Evolutionary conservation across 2,329 filamentous ascomycete species (phyloP).

Genomic region (Arachnopeziza araneosa): DNA sequence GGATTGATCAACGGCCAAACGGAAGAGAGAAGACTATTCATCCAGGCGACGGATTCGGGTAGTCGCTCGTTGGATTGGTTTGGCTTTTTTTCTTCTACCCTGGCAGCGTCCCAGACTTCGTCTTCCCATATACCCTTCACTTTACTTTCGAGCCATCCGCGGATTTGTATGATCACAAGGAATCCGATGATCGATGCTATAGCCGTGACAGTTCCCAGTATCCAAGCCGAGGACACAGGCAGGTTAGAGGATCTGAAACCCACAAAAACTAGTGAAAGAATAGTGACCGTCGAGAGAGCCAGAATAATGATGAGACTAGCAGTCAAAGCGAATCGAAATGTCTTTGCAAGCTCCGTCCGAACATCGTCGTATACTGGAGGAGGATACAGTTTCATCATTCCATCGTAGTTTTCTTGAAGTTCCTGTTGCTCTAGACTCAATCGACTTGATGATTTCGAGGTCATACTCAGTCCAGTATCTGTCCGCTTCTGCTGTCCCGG

Average conservation of each 20-base stretch:
- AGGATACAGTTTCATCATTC: slow-evolving; percentile 47
- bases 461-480: slow-evolving; percentile 38
- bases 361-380: slow-evolving; percentile 44
- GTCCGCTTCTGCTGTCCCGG: slow-evolving; percentile 11
- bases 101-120: slow-evolving; percentile 62
- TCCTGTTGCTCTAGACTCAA: slow-evolving; percentile 39
- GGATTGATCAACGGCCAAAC: slow-evolving; percentile 74
- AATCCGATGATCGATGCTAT: slow-evolving; percentile 10
- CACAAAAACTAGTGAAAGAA: slow-evolving; percentile 12
- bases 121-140: slow-evolving; percentile 60
- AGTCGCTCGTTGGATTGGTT: slow-evolving; percentile 24
- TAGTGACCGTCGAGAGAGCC: slow-evolving; percentile 12
- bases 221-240: not conserved
- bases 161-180: slow-evolving; percentile 41
- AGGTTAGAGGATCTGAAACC: slow-evolving; percentile 1
- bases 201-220: not conserved
- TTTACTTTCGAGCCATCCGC: slow-evolving; percentile 56
- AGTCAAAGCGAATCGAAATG: slow-evolving; percentile 37
- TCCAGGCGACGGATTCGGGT: slow-evolving; percentile 55
- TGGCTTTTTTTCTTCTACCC: slow-evolving; percentile 42
- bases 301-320: slow-evolving; percentile 20
- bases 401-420: slow-evolving; percentile 36
- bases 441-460: slow-evolving; percentile 38
- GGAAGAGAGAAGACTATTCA: slow-evolving; percentile 62
- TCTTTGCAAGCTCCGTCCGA: slow-evolving; percentile 37